Conservation (phyloP, 2,329 filamentous ascomycete species). For the Pyrenochaeta sp. region DNA sequence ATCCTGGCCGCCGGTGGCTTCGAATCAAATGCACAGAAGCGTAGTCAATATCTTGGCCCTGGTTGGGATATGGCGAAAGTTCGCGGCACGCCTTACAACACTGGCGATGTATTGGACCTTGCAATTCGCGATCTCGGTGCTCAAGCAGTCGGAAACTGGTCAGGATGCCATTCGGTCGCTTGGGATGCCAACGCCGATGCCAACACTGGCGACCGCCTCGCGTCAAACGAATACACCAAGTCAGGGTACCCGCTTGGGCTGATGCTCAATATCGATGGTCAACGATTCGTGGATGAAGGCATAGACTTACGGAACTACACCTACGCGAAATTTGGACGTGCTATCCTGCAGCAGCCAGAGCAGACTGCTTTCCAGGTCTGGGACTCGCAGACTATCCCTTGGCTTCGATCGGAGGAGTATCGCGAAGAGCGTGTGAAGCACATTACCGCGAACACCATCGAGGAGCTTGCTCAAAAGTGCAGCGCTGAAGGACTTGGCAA, state of each 20-base stretch:
- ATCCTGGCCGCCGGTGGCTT: slow-evolving; percentile 70
- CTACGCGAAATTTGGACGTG: slow-evolving; percentile 70
- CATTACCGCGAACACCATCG: slow-evolving; percentile 59
- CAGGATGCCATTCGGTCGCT: slow-evolving; percentile 69
- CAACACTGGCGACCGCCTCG: slow-evolving; percentile 62
- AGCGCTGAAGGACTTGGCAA: slow-evolving; percentile 64
- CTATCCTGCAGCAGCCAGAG: slow-evolving; percentile 66
- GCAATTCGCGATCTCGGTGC: slow-evolving; percentile 62
- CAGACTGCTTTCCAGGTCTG: slow-evolving; percentile 70
- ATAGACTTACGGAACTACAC: slow-evolving; percentile 71
- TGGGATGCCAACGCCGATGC: slow-evolving; percentile 70
- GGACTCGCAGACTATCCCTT: slow-evolving; percentile 61
- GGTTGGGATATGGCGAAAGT: slow-evolving; percentile 70
- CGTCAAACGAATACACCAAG: slow-evolving; percentile 73
- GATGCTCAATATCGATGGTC: slow-evolving; percentile 67
- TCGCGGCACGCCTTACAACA: slow-evolving; percentile 70
- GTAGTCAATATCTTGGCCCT: slow-evolving; percentile 63
- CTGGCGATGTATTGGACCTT: slow-evolving; percentile 64
- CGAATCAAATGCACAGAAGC: slow-evolving; percentile 66
- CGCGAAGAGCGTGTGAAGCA: slow-evolving; percentile 63
- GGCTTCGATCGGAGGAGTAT: slow-evolving; percentile 70
- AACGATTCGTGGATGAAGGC: slow-evolving; percentile 72
- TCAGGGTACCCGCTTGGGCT: slow-evolving; percentile 72
- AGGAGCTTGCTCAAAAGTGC: slow-evolving; percentile 63
- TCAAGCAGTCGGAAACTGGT: slow-evolving; percentile 64